These are phyloP conservation scores for Camellia granthamiana DNA, from an alignment of 148 eudicot genomes.

Conservation along the genomic window DNA sequence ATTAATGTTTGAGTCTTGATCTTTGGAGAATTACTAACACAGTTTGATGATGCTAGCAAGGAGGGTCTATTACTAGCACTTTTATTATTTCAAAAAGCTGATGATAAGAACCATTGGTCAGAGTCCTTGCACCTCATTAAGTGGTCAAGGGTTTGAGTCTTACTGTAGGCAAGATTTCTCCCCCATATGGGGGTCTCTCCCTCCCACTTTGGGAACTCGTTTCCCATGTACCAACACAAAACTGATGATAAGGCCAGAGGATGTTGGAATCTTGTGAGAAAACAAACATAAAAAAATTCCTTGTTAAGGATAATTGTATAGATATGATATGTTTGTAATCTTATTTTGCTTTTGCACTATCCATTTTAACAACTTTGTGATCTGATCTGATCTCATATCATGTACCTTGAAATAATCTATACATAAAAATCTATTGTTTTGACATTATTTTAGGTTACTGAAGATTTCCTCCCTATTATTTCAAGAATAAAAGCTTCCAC, in stretches of 20 bases:
- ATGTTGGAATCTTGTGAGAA: background rate
- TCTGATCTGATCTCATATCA: background rate
- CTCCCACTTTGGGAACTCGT: too few relatives aligned
- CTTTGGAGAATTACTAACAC: background rate
- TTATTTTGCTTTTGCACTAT: background rate
- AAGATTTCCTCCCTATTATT: slow-evolving; percentile 87
- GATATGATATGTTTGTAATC: background rate
- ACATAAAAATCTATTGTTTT: background rate
- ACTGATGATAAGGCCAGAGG: background rate
- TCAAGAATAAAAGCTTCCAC: slow-evolving; percentile 78
- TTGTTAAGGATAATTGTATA: background rate
- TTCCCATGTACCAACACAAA: background rate
- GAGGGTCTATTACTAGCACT: background rate
- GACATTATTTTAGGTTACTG: slow-evolving; percentile 49
- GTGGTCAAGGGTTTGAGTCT: too few relatives aligned
- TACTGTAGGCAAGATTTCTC: too few relatives aligned
- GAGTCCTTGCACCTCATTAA: too few relatives aligned
- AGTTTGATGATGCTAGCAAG: background rate
- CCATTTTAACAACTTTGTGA: background rate
- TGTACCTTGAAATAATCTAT: background rate
- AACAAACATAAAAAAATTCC: background rate
- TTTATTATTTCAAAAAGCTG: background rate
- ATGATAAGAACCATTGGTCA: background rate
- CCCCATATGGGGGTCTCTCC: too few relatives aligned
- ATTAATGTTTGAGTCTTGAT: background rate